Conservation (phyloP, 176 grass and related monocot species). For the Triticum urartu region DNA sequence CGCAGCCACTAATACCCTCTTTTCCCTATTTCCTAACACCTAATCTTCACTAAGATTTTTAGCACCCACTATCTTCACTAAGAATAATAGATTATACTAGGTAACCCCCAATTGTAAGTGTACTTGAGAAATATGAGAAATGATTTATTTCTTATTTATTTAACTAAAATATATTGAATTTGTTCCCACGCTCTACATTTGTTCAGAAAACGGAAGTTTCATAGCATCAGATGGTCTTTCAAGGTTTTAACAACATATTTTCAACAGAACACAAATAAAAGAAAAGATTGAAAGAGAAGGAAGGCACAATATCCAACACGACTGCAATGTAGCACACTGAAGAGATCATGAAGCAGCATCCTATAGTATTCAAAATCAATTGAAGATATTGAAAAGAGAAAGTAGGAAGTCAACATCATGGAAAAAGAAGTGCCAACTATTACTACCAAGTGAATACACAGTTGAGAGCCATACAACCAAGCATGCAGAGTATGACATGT, state of each 20-base stretch:
- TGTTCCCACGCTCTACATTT: neutral
- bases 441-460: slow-evolving; percentile 45
- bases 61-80: slow-evolving; percentile 23
- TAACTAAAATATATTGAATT: slow-evolving; percentile 32
- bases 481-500: neutral
- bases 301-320: slow-evolving; percentile 7
- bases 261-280: neutral
- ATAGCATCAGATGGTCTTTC: neutral
- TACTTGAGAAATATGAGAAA: slow-evolving; percentile 44
- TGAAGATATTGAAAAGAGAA: slow-evolving; percentile 22
- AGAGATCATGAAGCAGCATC: slow-evolving; percentile 7
- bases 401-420: slow-evolving; percentile 48
- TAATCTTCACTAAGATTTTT: slow-evolving; percentile 48
- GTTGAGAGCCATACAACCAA: slow-evolving; percentile 22
- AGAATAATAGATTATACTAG: slow-evolving; percentile 39
- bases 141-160: slow-evolving; percentile 57
- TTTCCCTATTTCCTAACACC: slow-evolving; percentile 49
- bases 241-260: neutral
- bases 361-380: slow-evolving; percentile 44
- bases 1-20: slow-evolving; percentile 37
- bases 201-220: neutral
- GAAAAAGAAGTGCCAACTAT: slow-evolving; percentile 33
- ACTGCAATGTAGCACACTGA: slow-evolving; percentile 17
- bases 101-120: slow-evolving; percentile 57
- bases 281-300: neutral